Evolutionary conservation across 164 flowering plant genomes (phyloP), one percentile per base, ranked within the genome.

Genomic region (Stephania japonica): DNA sequence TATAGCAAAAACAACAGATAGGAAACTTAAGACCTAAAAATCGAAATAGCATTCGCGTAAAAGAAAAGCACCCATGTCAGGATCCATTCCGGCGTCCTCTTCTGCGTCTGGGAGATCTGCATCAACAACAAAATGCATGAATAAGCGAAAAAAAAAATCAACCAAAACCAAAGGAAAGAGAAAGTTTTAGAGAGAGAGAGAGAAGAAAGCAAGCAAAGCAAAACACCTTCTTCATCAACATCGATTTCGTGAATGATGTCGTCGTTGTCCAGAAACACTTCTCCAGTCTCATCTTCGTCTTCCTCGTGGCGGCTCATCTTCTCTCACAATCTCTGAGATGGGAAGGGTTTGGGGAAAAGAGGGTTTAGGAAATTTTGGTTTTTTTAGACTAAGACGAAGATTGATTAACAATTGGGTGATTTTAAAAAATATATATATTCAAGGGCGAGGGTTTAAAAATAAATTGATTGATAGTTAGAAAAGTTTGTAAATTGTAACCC

Each of bases 101-200:
- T 81, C 89, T 0, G 78, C 94, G 72, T 90, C 94, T 42, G 96
- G 97, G 76, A 92, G 92, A 77, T 89, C 96, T 89, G 82, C 14
- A 75, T 16, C 27, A 61, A 73, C n/a, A 11, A 1, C 42, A 42
- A 26, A n/a, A 5, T 5, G 62, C 18, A n/a, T 53, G 0, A 6
- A 13, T n/a, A 44, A 44, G 59, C 10, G 69, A 44, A 67, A 38
- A 61, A n/a, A 14, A 10, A 4, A 32, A 32, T 32, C 38, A 32
- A 32, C 4, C 38, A 32, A 32, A 32, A 32, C 38, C 2, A 32
- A 32, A 32, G 38, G 56, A 7, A 13, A 5, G 32, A 2, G 44
- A 26, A 75, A 12, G 66, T 56, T 10, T 12, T 21, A 32, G 47
- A 73, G 56, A 63, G 70, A 0, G 47, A 7, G 64, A 64, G 13